Base-by-base conservation (phyloP, 306 rosid species). In the Comarum palustre region DNA sequence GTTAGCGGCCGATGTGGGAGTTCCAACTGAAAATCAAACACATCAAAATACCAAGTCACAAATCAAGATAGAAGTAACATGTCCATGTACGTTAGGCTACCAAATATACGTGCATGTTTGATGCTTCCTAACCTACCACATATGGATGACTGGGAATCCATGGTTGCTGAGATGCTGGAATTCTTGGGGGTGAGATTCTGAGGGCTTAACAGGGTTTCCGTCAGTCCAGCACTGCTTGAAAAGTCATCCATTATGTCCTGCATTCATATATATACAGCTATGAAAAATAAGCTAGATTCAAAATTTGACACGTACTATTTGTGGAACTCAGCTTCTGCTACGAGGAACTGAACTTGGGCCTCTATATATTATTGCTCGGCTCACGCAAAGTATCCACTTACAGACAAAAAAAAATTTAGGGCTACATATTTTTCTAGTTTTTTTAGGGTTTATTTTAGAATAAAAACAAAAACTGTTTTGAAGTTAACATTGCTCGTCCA, bases 71-170 rank as follows among this genome's bases (percentile, higher is more conserved):
- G 14, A 38, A 15, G 24, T 50, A 13, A 29, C 14, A 22, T 6
- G 13, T 31, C 4, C 17, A 22, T 6, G 38, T 34, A 34, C 38
- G 38, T 34, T 34, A 34, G 38, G 5, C 4, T 34, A 34, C 38
- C 38, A 69, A 39, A 39, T 15, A 5, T 29, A 24, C 14, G 22
- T 32, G 64, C 68, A 9, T 71, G 14, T 52, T 38, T 4, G 29
- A 19, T 3, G 46, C n/a, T 2, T 8, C 22, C 2, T 32, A 62
- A 61, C 62, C 7, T 84, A 81, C 85, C 93, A 62, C 92, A 85
- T 57, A 88, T 79, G 0, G 99, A 90, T 38, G 99, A 92, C 47
- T 83, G 95, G 47, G 96, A 86, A 80, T 95, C 99, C 45, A 84
- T 79, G 47, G 93, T 73, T 45, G 80, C 84, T 45, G 89, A 83